Evolutionary conservation across 768 basidiomycete genomes (phyloP), one percentile per base, ranked within the genome.

Genomic region (Mycena floridula): DNA sequence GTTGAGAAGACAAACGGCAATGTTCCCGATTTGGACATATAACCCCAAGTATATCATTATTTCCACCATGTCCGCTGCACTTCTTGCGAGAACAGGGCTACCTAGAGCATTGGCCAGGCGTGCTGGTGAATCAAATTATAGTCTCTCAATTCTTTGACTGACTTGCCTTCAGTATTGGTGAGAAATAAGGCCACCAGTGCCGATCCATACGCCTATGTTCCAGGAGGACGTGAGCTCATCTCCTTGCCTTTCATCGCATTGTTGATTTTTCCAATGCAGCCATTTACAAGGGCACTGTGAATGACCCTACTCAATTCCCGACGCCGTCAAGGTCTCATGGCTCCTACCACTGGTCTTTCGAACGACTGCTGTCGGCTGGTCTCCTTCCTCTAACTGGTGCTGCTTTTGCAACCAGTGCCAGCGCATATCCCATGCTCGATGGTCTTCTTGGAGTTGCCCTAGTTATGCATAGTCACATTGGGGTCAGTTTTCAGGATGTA

Each of bases 381-480:
- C 79, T 98, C 53, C 79, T 99, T 13, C 96, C 96, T 28, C 67
- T 94, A 55, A 92, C 91, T 15, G 86, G 76, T 13, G 86, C 89
- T 24, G 87, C 94, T 0, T 89, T 90, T 53, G 89, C 80, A 22
- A 85, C 86, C 5, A 82, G 82, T 32, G 80, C 79, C 15, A 79
- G 74, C 43, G 74, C 73, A 49, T 82, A 94, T 67, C 90, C 96
- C 3, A 67, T 96, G 52, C 63, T 97, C 37, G 96, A 99, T 56
- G 95, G 90, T 37, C 57, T 98, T 40, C 77, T 98, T 43, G 93
- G 85, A 15, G 72, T 93, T 49, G 82, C 82, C 40, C 73, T 99
- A 57, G 77, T 98, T 51, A 81, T 97, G 61, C 96, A 98, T 70
- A 89, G 85, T 65, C 94, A 99, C 61, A 89, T 99, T 50, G 95